Conservation (phyloP, 2,329 filamentous ascomycete species). For the Colletotrichum sp. region DNA sequence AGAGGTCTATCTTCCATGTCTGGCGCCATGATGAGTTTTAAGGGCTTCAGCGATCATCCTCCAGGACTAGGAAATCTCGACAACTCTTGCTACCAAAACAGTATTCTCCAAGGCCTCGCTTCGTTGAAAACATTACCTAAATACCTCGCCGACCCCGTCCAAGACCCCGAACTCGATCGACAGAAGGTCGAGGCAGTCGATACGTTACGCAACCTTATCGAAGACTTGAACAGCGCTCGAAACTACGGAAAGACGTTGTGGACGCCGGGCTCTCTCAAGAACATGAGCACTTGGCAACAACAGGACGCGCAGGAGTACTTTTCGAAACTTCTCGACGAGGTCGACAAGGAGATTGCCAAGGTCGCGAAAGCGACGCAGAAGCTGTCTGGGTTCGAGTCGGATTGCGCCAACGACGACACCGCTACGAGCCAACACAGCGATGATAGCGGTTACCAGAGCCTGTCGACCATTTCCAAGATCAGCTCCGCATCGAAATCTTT, state of each 20-base stretch:
- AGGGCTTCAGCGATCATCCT: constrained; percentile 49
- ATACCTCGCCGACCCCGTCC: constrained; percentile 62
- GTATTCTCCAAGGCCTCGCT: constrained; percentile 84
- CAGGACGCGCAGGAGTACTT: constrained; percentile 99
- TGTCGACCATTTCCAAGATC: constrained; percentile 40
- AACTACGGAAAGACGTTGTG: constrained; percentile 81
- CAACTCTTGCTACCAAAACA: constrained; percentile 98
- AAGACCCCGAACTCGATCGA: constrained; percentile 21
- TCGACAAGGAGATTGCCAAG: constrained; percentile 77
- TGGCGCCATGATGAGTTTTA: constrained; percentile 43
- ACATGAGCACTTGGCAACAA: constrained; percentile 93
- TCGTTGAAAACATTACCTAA: constrained; percentile 72
- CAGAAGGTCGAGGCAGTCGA: constrained; percentile 26
- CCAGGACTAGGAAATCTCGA: constrained; percentile 87
- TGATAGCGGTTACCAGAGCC: constrained; percentile 62
- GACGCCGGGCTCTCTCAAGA: constrained; percentile 83
- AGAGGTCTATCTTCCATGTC: constrained; percentile 60
- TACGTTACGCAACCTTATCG: constrained; percentile 68
- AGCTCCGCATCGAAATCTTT: constrained; percentile 35
- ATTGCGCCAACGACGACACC: constrained; percentile 44
- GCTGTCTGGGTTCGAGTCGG: constrained; percentile 45
- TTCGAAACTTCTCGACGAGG: constrained; percentile 83
- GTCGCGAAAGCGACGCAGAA: constrained; percentile 39
- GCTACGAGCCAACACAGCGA: constrained; percentile 56
- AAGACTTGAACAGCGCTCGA: constrained; percentile 69